phyloP scores from a whole-genome alignment of 73 alveolate species.

The Halteria grandinella region DNA sequence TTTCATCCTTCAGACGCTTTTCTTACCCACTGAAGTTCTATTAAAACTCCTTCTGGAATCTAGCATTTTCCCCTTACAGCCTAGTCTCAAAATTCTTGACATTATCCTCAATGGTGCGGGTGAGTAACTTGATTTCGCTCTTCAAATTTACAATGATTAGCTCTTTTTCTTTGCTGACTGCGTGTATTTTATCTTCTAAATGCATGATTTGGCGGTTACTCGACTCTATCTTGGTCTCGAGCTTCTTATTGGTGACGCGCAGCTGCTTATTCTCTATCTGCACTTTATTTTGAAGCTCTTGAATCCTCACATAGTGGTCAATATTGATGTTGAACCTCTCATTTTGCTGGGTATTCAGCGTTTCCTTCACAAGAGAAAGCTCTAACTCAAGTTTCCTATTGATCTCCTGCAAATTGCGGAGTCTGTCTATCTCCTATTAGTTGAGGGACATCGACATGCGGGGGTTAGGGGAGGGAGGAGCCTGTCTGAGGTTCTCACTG shows the following conservation, averaged over 20 bases:
- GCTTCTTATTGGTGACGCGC: conserved; percentile 15
- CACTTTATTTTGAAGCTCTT: conserved; percentile 51
- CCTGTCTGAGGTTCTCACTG: no score
- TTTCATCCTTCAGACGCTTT: not conserved
- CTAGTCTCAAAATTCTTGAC: conserved; percentile 4
- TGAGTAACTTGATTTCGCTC: conserved; percentile 18
- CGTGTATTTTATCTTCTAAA: conserved; percentile 41
- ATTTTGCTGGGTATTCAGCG: conserved; percentile 2
- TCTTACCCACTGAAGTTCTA: not conserved
- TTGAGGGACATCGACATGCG: not conserved
- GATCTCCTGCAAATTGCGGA: conserved; percentile 2
- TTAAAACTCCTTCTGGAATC: not conserved
- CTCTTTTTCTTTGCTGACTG: conserved; percentile 45
- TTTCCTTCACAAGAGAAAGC: not conserved
- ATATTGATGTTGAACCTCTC: conserved; percentile 12
- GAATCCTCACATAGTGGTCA: conserved; percentile 22
- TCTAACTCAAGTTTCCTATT: conserved; percentile 32
- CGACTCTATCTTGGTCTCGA: conserved; percentile 45
- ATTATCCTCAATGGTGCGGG: not conserved
- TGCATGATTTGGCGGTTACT: conserved; percentile 36
- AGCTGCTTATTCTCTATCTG: conserved; percentile 50
- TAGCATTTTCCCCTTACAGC: not conserved
- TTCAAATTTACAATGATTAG: conserved; percentile 34
- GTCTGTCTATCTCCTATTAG: no score
- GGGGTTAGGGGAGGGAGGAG: conserved; percentile 14